Evolutionary conservation across 208 protist species (phyloP), one percentile per base, ranked within the genome.

Genomic region (Herpetomonas samuelpessoai): DNA sequence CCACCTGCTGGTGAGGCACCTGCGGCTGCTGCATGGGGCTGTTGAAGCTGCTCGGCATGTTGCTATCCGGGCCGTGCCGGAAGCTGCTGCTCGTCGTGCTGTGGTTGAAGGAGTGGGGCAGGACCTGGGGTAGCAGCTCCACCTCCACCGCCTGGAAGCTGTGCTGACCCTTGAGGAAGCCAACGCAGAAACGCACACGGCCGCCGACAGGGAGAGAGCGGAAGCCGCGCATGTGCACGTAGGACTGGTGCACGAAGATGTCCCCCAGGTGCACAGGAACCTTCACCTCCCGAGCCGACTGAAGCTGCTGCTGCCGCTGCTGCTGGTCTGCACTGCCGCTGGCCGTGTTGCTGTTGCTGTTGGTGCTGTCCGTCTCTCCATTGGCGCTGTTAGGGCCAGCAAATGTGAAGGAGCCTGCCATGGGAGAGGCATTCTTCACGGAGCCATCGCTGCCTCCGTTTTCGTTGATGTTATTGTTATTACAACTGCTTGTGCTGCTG

Each of bases 101-200:
- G 45, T 65, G n/a, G 28, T 58, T 10, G 31, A 35, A 35, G 27
- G 9, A 12, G 51, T 3, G 18, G 21, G 27, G 14, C 18, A 56
- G 52, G 41, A 62, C 51, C 21, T 30, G 25, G 1, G 61, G 57
- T 2, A 76, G 55, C 14, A 64, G 69, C 6, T 74, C 57, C 41
- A 88, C 77, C 46, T 83, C 79, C 18, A 88, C 77, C 25, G 81
- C 81, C 69, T 88, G 81, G 30, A 83, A 64, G 18, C 69, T 81
- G 30, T 74, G 52, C 70, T 12, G 18, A 14, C 62, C 62, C n/a
- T 35, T 52, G 2, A 68, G 31, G 28, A 58, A 52, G n/a, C 60
- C 60, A 39, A 82, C 65, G 51, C 57, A 63, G 47, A 83, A 83
- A 64, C 67, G 61, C 22, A 79, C 72, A 18, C 50, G 35, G 22